Conservation (phyloP, 768 basidiomycete species). For the Coprinellus micaceus region DNA sequence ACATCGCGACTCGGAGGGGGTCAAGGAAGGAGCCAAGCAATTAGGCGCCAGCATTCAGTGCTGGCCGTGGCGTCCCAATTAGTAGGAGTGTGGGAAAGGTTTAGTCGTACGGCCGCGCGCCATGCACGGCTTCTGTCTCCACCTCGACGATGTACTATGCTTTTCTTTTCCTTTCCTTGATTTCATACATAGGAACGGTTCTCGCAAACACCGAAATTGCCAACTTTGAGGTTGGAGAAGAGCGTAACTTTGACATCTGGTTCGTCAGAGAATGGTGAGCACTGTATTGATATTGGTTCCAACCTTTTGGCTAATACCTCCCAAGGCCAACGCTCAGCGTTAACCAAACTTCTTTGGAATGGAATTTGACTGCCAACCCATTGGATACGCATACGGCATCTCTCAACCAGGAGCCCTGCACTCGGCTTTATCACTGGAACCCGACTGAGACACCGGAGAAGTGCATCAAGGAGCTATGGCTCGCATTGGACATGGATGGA, state of each 20-base stretch:
- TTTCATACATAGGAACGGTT: slow-evolving; percentile 4
- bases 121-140: too few species aligned
- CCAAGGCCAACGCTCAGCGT: slow-evolving; percentile 39
- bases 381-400: slow-evolving; percentile 26
- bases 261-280: slow-evolving; percentile 28
- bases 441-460: slow-evolving; percentile 4
- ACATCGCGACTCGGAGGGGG: neutral
- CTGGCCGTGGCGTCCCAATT: neutral
- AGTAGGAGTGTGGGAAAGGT: neutral
- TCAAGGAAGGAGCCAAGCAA: neutral
- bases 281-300: neutral
- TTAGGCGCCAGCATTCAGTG: neutral
- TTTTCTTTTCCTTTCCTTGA: neutral
- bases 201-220: slow-evolving; percentile 65
- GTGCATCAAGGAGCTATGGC: slow-evolving; percentile 47
- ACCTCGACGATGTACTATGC: slow-evolving; percentile 2
- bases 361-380: slow-evolving; percentile 40
- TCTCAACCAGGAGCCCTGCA: slow-evolving; percentile 19
- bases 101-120: too few species aligned
- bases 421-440: slow-evolving; percentile 17
- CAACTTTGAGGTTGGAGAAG: slow-evolving; percentile 42
- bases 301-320: neutral
- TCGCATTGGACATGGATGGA: slow-evolving; percentile 42
- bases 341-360: slow-evolving; percentile 29
- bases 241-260: slow-evolving; percentile 15